Percentiles rank a stretch among this genome's conserved stretches.
Conservation (phyloP, 225 moss, liverwort and hornwort genomes). For the Takakia lepidozioides region DNA sequence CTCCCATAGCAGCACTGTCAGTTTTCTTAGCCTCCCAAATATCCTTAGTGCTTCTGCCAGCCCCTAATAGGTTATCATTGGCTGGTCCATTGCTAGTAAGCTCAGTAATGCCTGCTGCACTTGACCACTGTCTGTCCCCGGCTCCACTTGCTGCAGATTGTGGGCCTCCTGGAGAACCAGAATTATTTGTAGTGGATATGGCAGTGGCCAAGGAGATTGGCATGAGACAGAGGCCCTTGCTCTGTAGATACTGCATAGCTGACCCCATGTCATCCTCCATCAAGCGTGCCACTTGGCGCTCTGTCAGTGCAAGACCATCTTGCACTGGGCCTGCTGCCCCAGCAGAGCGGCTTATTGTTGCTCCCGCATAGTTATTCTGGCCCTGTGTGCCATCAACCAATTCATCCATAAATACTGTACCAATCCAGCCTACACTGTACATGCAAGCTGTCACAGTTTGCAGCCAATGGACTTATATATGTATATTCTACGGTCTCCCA, state of each 20-base stretch:
- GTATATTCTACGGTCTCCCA: too few species aligned
- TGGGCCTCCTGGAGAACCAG: slow-evolving; percentile 32
- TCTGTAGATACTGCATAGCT: slow-evolving; percentile 98
- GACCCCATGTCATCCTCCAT: slow-evolving; percentile 99
- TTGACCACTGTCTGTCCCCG: neutral
- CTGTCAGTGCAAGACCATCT: slow-evolving; percentile 88
- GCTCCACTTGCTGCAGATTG: slow-evolving; percentile 6
- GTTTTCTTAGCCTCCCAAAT: neutral
- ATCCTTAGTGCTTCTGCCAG: neutral
- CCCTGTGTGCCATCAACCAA: slow-evolving; percentile 43
- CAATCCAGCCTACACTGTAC: too few species aligned
- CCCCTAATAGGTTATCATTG: neutral
- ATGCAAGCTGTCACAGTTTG: too few species aligned
- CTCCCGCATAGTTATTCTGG: slow-evolving; percentile 62
- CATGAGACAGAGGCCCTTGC: slow-evolving; percentile 96
- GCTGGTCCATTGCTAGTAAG: neutral
- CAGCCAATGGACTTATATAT: too few species aligned
- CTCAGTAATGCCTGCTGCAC: slow-evolving; percentile 1
- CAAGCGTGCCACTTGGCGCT: slow-evolving; percentile 84
- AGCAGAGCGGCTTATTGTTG: slow-evolving; percentile 55
- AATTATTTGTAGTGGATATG: slow-evolving; percentile 68
- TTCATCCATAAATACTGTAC: too few species aligned
- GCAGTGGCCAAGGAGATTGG: slow-evolving; percentile 95
- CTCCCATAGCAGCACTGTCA: neutral
- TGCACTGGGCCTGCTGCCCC: slow-evolving; percentile 49